Base-by-base conservation (phyloP, 1,284 basidiomycete genomes). In the Tylopilus sp. region DNA sequence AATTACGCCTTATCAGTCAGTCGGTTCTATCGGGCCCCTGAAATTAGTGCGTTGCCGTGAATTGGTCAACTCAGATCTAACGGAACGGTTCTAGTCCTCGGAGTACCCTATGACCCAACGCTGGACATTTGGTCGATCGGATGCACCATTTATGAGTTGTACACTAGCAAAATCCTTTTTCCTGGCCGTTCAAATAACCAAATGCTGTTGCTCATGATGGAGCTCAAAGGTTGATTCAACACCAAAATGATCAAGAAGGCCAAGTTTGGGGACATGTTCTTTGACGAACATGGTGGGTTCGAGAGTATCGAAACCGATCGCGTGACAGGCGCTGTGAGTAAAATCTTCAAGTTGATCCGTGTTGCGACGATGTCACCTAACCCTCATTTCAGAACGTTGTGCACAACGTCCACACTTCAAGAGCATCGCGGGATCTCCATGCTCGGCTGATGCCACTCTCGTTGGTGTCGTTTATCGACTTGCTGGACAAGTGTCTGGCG, bases 81-180 rank as follows among this genome's bases (percentile, higher is more conserved):
- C 60, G 61, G 71, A 54, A 33, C 53, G 29, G 55, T 61, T 61
- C 38, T 72, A 98, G 96, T 99, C 74, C 89, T 99, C 60, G 98
- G 98, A 22, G 89, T 95, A 52, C 95, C 97, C 0, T 99, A 98
- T 75, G 98, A 99, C 80, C 91, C 94, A 16, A 87, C 96, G 0
- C 88, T 99, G 49, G 98, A 99, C 77, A 89, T 98, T 53, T 99
- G 98, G 98, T 98, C 97, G 1, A 91, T 98, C 60, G 98, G 96
- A 2, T 99, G 98, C 80, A 99, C 98, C 7, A 84, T 99, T 10
- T 99, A 97, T 81, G 98, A 99, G 80, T 86, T 99, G 8, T 99
- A 97, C 81, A 99, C 97, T 4, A 98, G 98, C 79, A 98, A 98
- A 83, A 99, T 99, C 64, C 89, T 99, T 38, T 97, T 99, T 77